These are phyloP conservation scores for Fusarium denticulatum DNA, from an alignment of 2,329 filamentous ascomycete genomes.

Conservation along the genomic window DNA sequence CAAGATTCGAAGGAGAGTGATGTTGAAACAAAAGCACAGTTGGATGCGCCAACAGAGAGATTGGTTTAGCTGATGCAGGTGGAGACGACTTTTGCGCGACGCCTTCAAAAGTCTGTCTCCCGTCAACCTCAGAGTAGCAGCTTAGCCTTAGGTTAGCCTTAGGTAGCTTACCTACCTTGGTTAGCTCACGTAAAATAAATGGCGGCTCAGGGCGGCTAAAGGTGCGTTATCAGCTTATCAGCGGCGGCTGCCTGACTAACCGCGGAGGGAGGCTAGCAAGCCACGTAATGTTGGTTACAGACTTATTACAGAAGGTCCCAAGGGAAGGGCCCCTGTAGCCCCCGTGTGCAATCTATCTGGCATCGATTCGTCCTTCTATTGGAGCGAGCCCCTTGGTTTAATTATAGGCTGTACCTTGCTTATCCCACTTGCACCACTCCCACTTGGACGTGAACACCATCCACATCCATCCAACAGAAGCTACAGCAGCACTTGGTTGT, in stretches of 20 bases:
- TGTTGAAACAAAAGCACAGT: slow-evolving; percentile 8
- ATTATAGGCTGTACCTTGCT: slow-evolving; percentile 31
- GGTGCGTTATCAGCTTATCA: slow-evolving; percentile 29
- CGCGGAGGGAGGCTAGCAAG: slow-evolving; percentile 8
- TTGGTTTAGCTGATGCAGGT: slow-evolving; percentile 27
- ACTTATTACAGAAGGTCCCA: slow-evolving; percentile 14
- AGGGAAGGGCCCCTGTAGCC: slow-evolving; percentile 16
- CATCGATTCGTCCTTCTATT: slow-evolving; percentile 22
- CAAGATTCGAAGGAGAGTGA: background rate
- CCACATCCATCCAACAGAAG: slow-evolving; percentile 7
- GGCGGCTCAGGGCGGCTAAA: slow-evolving; percentile 16
- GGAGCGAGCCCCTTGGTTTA: slow-evolving; percentile 36
- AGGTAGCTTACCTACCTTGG: background rate
- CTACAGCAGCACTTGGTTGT: slow-evolving; percentile 14
- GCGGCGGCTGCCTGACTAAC: slow-evolving; percentile 23
- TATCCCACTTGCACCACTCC: slow-evolving; percentile 25
- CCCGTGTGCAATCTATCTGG: slow-evolving; percentile 32
- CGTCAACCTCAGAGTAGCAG: background rate
- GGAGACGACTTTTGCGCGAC: slow-evolving; percentile 31
- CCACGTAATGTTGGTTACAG: slow-evolving; percentile 32
- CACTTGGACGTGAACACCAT: slow-evolving; percentile 27
- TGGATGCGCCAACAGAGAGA: slow-evolving; percentile 28
- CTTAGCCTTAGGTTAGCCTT: background rate
- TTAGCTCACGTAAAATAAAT: background rate
- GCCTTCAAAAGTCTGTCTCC: slow-evolving; percentile 12